Conservation (phyloP, 1,284 basidiomycete species). For the Rhodotorula sp. region DNA sequence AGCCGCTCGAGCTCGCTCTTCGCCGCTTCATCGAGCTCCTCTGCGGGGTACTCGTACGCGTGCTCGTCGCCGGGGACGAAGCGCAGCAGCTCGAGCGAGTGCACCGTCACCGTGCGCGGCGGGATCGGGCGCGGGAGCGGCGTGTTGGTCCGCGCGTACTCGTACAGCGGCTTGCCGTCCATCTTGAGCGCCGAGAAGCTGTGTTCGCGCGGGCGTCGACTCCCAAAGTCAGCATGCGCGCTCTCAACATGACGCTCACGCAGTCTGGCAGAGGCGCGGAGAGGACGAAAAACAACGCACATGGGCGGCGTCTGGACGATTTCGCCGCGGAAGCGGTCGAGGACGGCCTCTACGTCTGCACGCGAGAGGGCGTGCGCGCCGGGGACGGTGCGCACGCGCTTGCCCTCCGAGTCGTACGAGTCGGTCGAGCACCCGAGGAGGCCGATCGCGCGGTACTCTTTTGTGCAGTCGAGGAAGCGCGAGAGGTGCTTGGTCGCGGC, state of each 20-base stretch:
- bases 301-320: conserved; percentile 89
- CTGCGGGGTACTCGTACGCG: conserved; percentile 37
- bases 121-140: conserved; percentile 92
- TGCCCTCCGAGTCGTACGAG: conserved; percentile 87
- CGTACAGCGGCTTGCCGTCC: conserved; percentile 94
- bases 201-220: conserved; percentile 1
- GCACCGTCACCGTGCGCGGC: conserved; percentile 76
- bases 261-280: not conserved
- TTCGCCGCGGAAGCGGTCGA: conserved; percentile 79
- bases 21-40: conserved; percentile 22
- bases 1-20: conserved; percentile 63
- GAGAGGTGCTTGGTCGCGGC: conserved; percentile 86
- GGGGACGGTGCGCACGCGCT: conserved; percentile 66
- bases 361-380: conserved; percentile 82
- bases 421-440: conserved; percentile 93
- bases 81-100: conserved; percentile 66
- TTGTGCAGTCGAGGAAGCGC: conserved; percentile 85
- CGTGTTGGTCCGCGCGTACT: conserved; percentile 87
- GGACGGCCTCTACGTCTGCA: conserved; percentile 68
- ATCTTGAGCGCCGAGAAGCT: conserved; percentile 98
- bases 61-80: conserved; percentile 46
- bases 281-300: conserved; percentile 57
- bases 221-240: not conserved
- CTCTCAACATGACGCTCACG: not conserved
- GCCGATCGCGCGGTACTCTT: conserved; percentile 91